phyloP scores from a whole-genome alignment of 495 filamentous ascomycete genomes.

The Penicillium ucsense region DNA sequence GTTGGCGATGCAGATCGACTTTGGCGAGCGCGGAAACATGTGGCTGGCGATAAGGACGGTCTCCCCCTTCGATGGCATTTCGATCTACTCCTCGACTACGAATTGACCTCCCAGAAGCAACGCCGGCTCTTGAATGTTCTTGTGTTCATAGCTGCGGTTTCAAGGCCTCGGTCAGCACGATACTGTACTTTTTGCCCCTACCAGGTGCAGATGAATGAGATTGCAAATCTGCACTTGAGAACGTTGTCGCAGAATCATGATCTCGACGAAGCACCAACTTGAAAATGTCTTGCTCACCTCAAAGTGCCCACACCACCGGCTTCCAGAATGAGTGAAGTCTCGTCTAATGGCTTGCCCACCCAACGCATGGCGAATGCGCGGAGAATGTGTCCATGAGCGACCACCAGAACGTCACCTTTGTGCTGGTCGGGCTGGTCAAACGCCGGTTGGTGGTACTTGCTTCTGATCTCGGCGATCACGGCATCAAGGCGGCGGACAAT shows the following conservation, averaged over 20 bases:
- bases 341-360: constrained; percentile 55
- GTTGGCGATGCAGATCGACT: no score
- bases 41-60: not conserved
- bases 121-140: constrained; percentile 57
- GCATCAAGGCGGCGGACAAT: constrained; percentile 60
- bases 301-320: constrained; percentile 81
- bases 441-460: constrained; percentile 39
- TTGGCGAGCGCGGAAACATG: no score
- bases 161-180: constrained; percentile 2
- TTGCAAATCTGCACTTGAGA: no score
- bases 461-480: constrained; percentile 63
- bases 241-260: no score
- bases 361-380: constrained; percentile 87
- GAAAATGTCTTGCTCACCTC: constrained; percentile 36
- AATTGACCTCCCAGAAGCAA: constrained; percentile 51
- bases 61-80: no score
- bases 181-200: not conserved
- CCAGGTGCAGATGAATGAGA: no score
- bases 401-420: constrained; percentile 54
- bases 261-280: no score
- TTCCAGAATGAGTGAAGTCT: constrained; percentile 47
- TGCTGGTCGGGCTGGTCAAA: constrained; percentile 33
- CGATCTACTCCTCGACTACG: constrained; percentile 26
- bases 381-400: constrained; percentile 81
- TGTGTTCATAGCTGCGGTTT: constrained; percentile 52